Evolutionary conservation across 225 moss, liverwort and hornwort genomes (phyloP).

Genomic region (Asterella californica): DNA sequence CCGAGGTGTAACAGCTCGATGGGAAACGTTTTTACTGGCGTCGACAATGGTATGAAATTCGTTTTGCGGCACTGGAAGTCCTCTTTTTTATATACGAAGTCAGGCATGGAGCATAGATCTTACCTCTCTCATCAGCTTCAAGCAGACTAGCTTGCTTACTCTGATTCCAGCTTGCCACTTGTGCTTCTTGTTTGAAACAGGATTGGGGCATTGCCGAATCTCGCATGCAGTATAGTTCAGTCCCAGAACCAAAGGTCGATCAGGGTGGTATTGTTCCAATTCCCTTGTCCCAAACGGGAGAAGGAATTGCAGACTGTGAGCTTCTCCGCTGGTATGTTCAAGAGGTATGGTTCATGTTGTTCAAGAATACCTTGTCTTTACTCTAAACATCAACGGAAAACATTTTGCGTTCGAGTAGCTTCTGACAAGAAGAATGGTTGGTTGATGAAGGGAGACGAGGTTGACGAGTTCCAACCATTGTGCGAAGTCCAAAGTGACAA

Average conservation of each 20-base stretch:
- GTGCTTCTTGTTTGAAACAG: neutral
- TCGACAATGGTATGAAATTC: neutral
- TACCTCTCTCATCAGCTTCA: neutral
- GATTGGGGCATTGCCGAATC: neutral
- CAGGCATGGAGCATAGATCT: neutral
- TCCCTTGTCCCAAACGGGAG: conserved; percentile 89
- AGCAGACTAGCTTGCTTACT: neutral
- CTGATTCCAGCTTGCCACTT: neutral
- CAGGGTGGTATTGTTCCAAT: conserved; percentile 76
- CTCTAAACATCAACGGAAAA: too few species aligned
- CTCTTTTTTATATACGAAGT: too few species aligned
- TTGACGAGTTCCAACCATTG: conserved; percentile 85
- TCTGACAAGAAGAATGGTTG: neutral
- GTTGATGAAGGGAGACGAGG: conserved; percentile 65
- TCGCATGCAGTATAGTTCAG: conserved; percentile 37
- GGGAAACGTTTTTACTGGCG: neutral
- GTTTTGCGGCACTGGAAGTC: neutral
- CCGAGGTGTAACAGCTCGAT: neutral
- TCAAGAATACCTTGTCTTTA: neutral
- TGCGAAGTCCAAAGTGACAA: conserved; percentile 99
- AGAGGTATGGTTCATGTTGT: conserved; percentile 51
- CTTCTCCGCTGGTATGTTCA: conserved; percentile 85
- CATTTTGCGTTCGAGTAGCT: neutral
- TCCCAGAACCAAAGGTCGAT: conserved; percentile 44
- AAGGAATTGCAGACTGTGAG: conserved; percentile 99